Percentiles rank a stretch among this genome's conserved stretches.
Evolutionary conservation across 345 rosid genomes (phyloP).

Genomic region (Pugionium cornutum): DNA sequence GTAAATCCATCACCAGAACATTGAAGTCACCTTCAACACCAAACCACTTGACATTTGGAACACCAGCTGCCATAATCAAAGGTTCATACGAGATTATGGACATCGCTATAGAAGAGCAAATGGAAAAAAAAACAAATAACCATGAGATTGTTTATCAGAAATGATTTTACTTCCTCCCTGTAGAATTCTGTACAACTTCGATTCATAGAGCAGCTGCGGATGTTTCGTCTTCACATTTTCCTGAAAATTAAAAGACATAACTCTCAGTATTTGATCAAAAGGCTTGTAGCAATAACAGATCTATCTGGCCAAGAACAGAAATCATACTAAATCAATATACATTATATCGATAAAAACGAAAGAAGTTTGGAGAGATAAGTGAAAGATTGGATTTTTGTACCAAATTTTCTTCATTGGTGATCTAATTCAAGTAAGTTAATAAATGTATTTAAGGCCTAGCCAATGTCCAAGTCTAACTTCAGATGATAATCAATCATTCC

Average conservation of each 20-base stretch:
- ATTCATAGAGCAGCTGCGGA: constrained; percentile 81
- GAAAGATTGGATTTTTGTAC: neutral
- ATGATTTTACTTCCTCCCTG: constrained; percentile 87
- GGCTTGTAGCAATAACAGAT: constrained; percentile 1
- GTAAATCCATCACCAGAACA: constrained; percentile 94
- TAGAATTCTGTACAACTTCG: constrained; percentile 36
- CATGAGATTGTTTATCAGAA: neutral
- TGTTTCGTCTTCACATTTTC: constrained; percentile 92
- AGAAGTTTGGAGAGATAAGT: neutral
- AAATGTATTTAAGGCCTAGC: constrained; percentile 3
- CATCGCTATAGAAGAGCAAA: constrained; percentile 31
- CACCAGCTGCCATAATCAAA: constrained; percentile 68
- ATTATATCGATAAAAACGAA: constrained; percentile 1
- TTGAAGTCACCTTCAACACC: constrained; percentile 95
- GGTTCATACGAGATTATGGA: neutral
- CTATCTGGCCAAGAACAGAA: neutral
- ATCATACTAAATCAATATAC: neutral
- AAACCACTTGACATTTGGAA: constrained; percentile 91
- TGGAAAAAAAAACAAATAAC: constrained; percentile 2
- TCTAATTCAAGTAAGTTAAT: constrained; percentile 22
- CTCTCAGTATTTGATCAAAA: constrained; percentile 10
- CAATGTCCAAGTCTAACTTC: neutral
- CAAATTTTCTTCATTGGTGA: constrained; percentile 10
- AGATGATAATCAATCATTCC: too few relatives aligned
- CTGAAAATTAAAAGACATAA: constrained; percentile 39